phyloP scores from a whole-genome alignment of 768 basidiomycete genomes.

The Butyriboletus loyo region DNA sequence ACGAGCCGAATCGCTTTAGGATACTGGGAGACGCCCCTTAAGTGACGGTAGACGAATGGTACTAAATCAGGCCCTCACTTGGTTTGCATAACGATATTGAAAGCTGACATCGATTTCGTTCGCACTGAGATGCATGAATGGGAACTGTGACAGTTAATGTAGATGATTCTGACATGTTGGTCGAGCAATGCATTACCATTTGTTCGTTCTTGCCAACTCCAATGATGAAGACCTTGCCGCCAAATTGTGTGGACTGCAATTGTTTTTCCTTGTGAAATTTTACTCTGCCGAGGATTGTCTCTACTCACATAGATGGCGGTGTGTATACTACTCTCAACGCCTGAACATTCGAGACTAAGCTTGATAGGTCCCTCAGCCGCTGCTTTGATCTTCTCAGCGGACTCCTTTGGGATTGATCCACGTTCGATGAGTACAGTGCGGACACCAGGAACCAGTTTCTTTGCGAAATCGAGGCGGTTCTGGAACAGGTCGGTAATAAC shows the following conservation, averaged over 20 bases:
- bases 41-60: neutral
- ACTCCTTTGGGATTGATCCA: slow-evolving; percentile 44
- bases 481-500: slow-evolving; percentile 68
- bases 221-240: slow-evolving; percentile 67
- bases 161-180: neutral
- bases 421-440: slow-evolving; percentile 54
- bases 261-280: neutral
- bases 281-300: neutral
- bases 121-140: slow-evolving; percentile 70
- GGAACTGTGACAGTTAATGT: slow-evolving; percentile 42
- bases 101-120: slow-evolving; percentile 69
- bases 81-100: slow-evolving; percentile 68
- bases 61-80: slow-evolving; percentile 31
- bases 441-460: slow-evolving; percentile 56
- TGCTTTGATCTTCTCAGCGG: slow-evolving; percentile 50
- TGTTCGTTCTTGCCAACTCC: slow-evolving; percentile 67
- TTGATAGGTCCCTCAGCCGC: slow-evolving; percentile 49
- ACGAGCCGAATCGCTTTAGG: slow-evolving; percentile 83
- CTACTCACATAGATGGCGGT: slow-evolving; percentile 52
- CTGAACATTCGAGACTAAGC: slow-evolving; percentile 62
- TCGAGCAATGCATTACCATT: slow-evolving; percentile 35
- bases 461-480: slow-evolving; percentile 64
- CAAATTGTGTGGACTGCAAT: slow-evolving; percentile 58
- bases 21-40: slow-evolving; percentile 43
- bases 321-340: slow-evolving; percentile 59